Conservation (phyloP, 73 alveolate species). For the Blepharisma japonicum region DNA sequence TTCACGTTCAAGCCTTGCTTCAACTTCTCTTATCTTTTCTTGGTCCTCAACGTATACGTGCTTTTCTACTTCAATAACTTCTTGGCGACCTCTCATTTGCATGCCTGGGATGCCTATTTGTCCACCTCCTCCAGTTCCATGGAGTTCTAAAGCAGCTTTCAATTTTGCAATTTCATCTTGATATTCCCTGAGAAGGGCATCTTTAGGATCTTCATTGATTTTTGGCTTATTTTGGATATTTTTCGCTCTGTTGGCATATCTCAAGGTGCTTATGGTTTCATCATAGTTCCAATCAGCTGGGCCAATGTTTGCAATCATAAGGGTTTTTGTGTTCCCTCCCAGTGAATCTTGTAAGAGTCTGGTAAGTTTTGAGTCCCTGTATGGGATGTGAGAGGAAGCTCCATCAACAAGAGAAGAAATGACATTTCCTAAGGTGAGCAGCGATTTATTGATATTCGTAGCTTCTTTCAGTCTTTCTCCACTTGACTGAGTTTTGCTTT, state of each 20-base stretch:
- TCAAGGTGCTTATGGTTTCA: constrained; percentile 92
- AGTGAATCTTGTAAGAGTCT: constrained; percentile 91
- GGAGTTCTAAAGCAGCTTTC: constrained; percentile 76
- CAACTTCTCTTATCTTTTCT: constrained; percentile 62
- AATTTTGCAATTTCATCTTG: constrained; percentile 90
- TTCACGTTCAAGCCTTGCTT: constrained; percentile 50
- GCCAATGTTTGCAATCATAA: constrained; percentile 97
- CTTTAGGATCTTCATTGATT: constrained; percentile 99
- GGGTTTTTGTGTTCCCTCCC: constrained; percentile 99
- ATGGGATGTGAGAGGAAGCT: constrained; percentile 89
- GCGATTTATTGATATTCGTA: constrained; percentile 84
- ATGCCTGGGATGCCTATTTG: constrained; percentile 54
- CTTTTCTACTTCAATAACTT: constrained; percentile 70
- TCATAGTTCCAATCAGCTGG: constrained; percentile 99
- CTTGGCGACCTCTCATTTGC: constrained; percentile 38
- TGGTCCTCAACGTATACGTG: constrained; percentile 53
- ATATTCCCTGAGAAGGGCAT: constrained; percentile 95
- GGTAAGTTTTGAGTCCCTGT: constrained; percentile 96
- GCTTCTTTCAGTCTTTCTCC: constrained; percentile 94
- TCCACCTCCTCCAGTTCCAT: constrained; percentile 74
- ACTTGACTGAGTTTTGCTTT: constrained; percentile 88
- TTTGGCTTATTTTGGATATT: constrained; percentile 94
- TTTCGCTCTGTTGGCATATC: constrained; percentile 98
- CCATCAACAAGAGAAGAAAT: constrained; percentile 90
- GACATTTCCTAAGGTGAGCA: constrained; percentile 92